These are phyloP conservation scores for Diversispora eburnea DNA, from an alignment of 192 early-diverging fungal genomes.

Conservation along the genomic window DNA sequence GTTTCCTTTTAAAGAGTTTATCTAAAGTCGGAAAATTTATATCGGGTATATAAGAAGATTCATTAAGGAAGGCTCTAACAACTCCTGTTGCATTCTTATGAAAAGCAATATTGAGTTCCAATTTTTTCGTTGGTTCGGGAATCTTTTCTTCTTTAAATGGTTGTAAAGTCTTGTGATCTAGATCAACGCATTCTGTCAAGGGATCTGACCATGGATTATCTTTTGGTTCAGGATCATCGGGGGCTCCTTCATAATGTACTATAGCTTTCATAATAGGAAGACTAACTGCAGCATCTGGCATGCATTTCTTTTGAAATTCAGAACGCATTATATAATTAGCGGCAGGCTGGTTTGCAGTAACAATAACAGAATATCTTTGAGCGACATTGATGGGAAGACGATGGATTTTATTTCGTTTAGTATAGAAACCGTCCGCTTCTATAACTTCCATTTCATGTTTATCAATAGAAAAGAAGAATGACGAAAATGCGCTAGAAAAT, in stretches of 20 bases:
- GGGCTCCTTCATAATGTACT: conserved; percentile 46
- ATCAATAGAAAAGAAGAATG: conserved; percentile 67
- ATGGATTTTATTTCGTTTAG: conserved; percentile 38
- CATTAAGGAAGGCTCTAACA: conserved; percentile 29
- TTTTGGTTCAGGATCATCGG: conserved; percentile 24
- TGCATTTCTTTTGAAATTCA: conserved; percentile 40
- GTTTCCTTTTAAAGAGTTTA: conserved; percentile 30
- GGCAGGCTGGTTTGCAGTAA: conserved; percentile 46
- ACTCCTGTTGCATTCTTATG: conserved; percentile 27
- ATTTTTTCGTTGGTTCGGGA: conserved; percentile 27
- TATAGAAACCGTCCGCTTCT: conserved; percentile 62
- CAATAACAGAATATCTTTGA: conserved; percentile 52
- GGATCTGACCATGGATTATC: conserved; percentile 35
- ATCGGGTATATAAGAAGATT: conserved; percentile 28
- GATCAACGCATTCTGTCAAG: conserved; percentile 35
- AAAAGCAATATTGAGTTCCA: conserved; percentile 23
- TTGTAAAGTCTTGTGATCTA: conserved; percentile 36
- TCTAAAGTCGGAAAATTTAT: conserved; percentile 32
- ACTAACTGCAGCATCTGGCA: conserved; percentile 33
- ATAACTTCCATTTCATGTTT: conserved; percentile 69
- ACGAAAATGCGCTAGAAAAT: conserved; percentile 50
- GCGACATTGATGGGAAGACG: conserved; percentile 46
- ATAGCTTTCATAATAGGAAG: conserved; percentile 38
- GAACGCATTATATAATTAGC: conserved; percentile 51
- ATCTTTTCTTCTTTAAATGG: conserved; percentile 34